Conservation (phyloP, 2,329 filamentous ascomycete genomes). For the Teratosphaeria epicoccoides region DNA sequence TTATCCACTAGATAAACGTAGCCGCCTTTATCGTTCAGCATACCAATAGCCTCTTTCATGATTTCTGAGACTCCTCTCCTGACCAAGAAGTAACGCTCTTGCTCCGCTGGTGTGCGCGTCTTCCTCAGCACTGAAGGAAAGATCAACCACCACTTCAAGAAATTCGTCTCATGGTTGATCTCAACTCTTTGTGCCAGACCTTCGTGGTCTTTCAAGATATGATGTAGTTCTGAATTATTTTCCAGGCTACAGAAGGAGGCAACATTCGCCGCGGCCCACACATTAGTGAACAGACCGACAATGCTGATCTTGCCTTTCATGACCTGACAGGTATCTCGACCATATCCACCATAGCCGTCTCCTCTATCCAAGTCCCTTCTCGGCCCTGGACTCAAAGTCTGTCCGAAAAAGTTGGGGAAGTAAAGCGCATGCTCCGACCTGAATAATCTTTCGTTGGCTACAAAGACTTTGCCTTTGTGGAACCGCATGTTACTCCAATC, state of each 20-base stretch:
- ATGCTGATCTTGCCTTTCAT: slow-evolving; percentile 55
- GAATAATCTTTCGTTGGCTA: slow-evolving; percentile 76
- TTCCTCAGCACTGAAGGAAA: slow-evolving; percentile 42
- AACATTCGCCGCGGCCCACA: slow-evolving; percentile 78
- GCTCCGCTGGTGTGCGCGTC: slow-evolving; percentile 39
- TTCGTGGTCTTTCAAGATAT: slow-evolving; percentile 44
- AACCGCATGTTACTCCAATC: slow-evolving; percentile 85
- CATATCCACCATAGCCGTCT: slow-evolving; percentile 27
- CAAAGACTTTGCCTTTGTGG: slow-evolving; percentile 79
- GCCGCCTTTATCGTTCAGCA: slow-evolving; percentile 84
- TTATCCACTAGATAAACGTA: slow-evolving; percentile 87
- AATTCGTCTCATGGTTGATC: slow-evolving; percentile 80
- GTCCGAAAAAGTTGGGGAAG: slow-evolving; percentile 84
- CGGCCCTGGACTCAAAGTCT: slow-evolving; percentile 54
- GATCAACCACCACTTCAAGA: slow-evolving; percentile 50
- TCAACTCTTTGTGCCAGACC: slow-evolving; percentile 63
- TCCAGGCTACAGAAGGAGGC: slow-evolving; percentile 53
- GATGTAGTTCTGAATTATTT: slow-evolving; percentile 59
- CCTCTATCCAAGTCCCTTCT: slow-evolving; percentile 22
- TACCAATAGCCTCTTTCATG: slow-evolving; percentile 49
- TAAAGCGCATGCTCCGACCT: slow-evolving; percentile 70
- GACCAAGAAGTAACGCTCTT: slow-evolving; percentile 50
- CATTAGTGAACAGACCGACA: slow-evolving; percentile 68
- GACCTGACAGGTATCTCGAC: slow-evolving; percentile 61
- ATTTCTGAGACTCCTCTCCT: slow-evolving; percentile 45